Evolutionary conservation across 2,329 filamentous ascomycete genomes (phyloP), one percentile per base, ranked within the genome.

Genomic region (Diaporthe capsici): DNA sequence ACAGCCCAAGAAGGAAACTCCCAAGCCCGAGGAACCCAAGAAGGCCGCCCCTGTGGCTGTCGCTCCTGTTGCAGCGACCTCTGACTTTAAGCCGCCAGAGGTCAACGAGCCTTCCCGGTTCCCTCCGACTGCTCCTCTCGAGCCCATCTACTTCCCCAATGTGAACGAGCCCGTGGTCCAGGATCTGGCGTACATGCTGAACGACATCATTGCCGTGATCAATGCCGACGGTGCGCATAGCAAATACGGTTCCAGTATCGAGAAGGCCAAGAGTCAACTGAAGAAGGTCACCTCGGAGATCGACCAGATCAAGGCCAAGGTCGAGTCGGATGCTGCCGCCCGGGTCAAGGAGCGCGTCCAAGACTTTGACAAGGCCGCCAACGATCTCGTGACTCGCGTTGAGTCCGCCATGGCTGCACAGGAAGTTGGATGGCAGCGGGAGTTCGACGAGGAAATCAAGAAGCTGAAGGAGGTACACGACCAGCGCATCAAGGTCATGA

Each of bases 101-200:
- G 90, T 93, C 77, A 89, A 93, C 81, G 91, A 93, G 84, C 92
- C 90, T 47, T 93, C 91, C 51, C 88, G 86, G 76, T 90, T 90
- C 82, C 91, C 91, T 73, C 90, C 93, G 58, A 86, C 92, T 28
- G 86, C 92, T 76, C 91, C 92, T 22, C 95, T 98, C 79, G 94
- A 98, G 82, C 92, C 95, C 77, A 87, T 98, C 75, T 90, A 90
- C 70, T 90, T 97, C 34, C 89, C 91, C 72, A 91, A 95, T 80
- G 95, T 94, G 72, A 91, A 92, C 76, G 96, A 98, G 83, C 94
- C 95, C 39, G 90, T 98, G 49, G 94, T 98, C 31, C 95, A 98
- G 85, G 95, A 98, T 81, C 89, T 99, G 8, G 95, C 98, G 76
- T 96, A 95, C 86, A 96, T 98, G 86, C 90, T 99, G 80, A 99